These are phyloP conservation scores for Mercurialis annua DNA, from an alignment of 345 rosid species.

Conservation along the genomic window DNA sequence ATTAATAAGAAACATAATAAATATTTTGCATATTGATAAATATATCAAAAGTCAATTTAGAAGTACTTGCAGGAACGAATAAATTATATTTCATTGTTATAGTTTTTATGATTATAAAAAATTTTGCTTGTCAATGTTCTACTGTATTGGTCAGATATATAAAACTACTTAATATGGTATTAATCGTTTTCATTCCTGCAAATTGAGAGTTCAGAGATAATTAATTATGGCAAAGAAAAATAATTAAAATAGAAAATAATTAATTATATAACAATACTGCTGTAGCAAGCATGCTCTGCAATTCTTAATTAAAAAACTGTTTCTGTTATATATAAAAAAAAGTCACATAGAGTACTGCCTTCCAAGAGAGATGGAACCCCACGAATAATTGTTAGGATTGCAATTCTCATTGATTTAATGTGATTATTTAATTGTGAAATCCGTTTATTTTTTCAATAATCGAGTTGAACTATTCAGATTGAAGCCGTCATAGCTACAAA, in stretches of 20 bases:
- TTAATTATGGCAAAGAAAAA: constrained; percentile 6
- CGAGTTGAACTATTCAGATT: no score
- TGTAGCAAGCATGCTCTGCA: background rate
- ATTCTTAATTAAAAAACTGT: background rate
- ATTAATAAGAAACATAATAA: no score
- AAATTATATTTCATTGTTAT: background rate
- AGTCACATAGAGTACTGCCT: no score
- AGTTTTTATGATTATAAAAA: no score
- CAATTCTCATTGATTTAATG: no score
- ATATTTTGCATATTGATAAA: no score
- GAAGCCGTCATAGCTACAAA: no score
- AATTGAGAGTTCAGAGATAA: background rate
- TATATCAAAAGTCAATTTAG: background rate
- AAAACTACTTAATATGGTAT: background rate
- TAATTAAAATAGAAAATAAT: background rate
- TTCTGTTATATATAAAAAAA: no score
- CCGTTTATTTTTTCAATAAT: no score
- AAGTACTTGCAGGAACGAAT: background rate
- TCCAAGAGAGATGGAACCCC: background rate
- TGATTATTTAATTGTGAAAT: no score
- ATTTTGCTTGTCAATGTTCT: background rate
- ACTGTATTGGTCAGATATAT: background rate
- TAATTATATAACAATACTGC: background rate
- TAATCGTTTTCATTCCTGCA: background rate
- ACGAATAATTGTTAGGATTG: background rate